A percentile compares a stretch with the other conserved stretches of the same genome.
These are phyloP conservation scores for Podila verticillata DNA, from an alignment of 192 early-diverging fungal genomes.

Conservation along the genomic window DNA sequence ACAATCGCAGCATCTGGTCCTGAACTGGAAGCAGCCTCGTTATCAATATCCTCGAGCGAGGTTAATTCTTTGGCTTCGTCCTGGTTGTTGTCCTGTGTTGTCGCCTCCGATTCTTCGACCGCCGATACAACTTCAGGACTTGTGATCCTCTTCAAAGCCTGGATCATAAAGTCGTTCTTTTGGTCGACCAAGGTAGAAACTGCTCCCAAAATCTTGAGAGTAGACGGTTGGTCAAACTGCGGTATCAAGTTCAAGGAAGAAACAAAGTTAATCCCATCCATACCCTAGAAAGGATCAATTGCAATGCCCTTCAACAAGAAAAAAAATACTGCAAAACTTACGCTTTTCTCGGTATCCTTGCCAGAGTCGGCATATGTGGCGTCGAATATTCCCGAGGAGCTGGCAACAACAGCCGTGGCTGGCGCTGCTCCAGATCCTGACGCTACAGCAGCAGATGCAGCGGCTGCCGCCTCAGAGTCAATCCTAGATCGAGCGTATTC, in stretches of 20 bases:
- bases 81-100: neutral
- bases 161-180: conserved; percentile 56
- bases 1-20: neutral
- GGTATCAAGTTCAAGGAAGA: neutral
- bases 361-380: conserved; percentile 73
- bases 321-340: conserved; percentile 32
- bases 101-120: neutral
- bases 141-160: conserved; percentile 50
- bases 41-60: neutral
- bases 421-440: neutral
- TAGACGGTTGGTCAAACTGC: conserved; percentile 66
- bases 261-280: neutral
- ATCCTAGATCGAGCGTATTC: conserved; percentile 73
- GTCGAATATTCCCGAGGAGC: conserved; percentile 55
- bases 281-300: neutral
- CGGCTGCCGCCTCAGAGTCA: conserved; percentile 64
- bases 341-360: conserved; percentile 73
- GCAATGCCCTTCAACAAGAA: neutral
- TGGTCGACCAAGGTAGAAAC: conserved; percentile 61
- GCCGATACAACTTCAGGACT: conserved; percentile 2
- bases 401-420: neutral
- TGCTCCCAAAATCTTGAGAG: conserved; percentile 67
- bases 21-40: neutral
- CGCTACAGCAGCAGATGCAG: conserved; percentile 6
- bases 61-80: neutral